phyloP scores from a whole-genome alignment of 139 green algal species.

The Diplosphaera chodatii region DNA sequence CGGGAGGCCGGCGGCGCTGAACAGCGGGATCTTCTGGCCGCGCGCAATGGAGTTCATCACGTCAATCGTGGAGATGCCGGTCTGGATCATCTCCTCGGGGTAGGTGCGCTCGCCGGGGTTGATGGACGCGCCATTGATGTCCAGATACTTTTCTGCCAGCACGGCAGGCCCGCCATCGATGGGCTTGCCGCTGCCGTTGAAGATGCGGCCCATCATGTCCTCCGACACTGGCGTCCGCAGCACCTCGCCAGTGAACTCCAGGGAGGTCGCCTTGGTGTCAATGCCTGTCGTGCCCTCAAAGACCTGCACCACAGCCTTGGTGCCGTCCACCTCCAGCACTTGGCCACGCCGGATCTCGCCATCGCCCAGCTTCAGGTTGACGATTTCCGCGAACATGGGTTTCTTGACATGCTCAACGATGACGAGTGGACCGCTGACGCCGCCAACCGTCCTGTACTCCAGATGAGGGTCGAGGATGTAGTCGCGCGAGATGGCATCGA shows the following conservation, averaged over 20 bases:
- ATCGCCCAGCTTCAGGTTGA: constrained; percentile 91
- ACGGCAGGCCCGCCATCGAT: constrained; percentile 96
- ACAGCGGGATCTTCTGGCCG: constrained; percentile 99
- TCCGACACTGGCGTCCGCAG: constrained; percentile 89
- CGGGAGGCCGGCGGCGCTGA: constrained; percentile 95
- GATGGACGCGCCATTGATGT: constrained; percentile 96
- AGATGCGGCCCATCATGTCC: constrained; percentile 98
- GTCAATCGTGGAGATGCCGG: constrained; percentile 98
- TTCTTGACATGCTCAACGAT: constrained; percentile 94
- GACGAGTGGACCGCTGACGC: constrained; percentile 92
- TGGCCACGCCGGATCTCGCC: constrained; percentile 83
- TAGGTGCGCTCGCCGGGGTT: constrained; percentile 99
- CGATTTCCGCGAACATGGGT: constrained; percentile 96
- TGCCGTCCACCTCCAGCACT: constrained; percentile 97
- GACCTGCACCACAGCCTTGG: constrained; percentile 92
- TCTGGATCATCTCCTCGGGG: constrained; percentile 99
- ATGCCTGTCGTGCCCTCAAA: constrained; percentile 98
- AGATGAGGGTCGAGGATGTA: constrained; percentile 81
- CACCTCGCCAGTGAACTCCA: constrained; percentile 98
- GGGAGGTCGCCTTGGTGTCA: constrained; percentile 88
- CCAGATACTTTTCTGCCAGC: constrained; percentile 89
- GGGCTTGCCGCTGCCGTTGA: constrained; percentile 96
- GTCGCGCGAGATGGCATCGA: constrained; percentile 59
- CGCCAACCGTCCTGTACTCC: constrained; percentile 93
- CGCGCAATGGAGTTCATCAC: constrained; percentile 99